Percentiles rank a stretch among this genome's conserved stretches.
These are phyloP conservation scores for Citrus maxima DNA, from an alignment of 345 rosid species.

Conservation along the genomic window DNA sequence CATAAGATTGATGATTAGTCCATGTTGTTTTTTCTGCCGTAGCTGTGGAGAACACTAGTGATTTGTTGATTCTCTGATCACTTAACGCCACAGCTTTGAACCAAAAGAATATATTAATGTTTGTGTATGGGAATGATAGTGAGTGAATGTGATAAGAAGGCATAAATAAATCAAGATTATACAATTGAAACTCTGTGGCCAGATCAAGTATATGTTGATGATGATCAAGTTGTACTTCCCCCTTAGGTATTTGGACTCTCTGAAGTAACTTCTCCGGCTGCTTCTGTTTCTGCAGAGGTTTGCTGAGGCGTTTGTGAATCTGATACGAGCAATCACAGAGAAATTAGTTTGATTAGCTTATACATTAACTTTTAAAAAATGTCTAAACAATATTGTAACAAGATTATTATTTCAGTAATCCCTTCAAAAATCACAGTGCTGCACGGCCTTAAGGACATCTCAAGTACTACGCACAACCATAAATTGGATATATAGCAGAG, in stretches of 20 bases:
- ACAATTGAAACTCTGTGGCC: constrained; percentile 27
- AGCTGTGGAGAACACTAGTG: constrained; percentile 3
- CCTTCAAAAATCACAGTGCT: background rate
- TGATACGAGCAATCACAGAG: constrained; percentile 17
- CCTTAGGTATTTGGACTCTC: constrained; percentile 45
- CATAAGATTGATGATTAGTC: constrained; percentile 26
- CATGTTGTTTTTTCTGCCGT: constrained; percentile 3
- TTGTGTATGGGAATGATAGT: constrained; percentile 12
- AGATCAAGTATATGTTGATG: constrained; percentile 3
- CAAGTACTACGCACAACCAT: background rate
- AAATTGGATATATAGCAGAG: background rate
- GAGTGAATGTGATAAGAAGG: constrained; percentile 15
- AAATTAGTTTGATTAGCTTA: background rate
- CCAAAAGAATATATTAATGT: background rate
- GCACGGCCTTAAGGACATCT: background rate
- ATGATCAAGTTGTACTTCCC: background rate
- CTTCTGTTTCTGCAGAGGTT: constrained; percentile 38
- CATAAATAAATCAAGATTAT: constrained; percentile 43
- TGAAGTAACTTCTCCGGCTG: constrained; percentile 26
- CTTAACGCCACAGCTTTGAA: constrained; percentile 17
- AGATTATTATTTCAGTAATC: background rate
- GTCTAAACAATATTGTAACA: background rate
- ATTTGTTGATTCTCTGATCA: constrained; percentile 11
- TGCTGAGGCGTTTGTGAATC: constrained; percentile 51
- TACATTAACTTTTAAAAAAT: background rate